Percentiles rank a stretch among this genome's conserved stretches.
phyloP scores from a whole-genome alignment of 352 stramenopile genomes.

The Pythium plurisporium region DNA sequence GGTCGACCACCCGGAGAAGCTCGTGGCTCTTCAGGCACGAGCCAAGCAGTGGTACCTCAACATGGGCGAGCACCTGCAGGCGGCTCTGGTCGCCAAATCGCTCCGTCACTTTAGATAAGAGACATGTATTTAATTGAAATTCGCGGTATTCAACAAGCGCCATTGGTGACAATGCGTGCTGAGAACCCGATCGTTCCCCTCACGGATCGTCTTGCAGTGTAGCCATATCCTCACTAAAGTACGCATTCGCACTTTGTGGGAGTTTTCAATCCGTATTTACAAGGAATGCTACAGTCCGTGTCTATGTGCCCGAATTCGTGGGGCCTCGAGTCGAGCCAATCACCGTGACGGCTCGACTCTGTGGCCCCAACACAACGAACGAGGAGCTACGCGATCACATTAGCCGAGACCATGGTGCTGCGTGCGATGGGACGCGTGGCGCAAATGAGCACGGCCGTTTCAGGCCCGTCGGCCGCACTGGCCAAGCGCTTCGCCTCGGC shows the following conservation, averaged over 20 bases:
- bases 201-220: no score
- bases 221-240: slow-evolving; percentile 15
- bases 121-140: no score
- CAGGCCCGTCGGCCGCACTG: slow-evolving; percentile 9
- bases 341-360: slow-evolving; percentile 10
- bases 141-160: no score
- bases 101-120: slow-evolving; percentile 2
- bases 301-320: slow-evolving; percentile 9
- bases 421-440: slow-evolving; percentile 16
- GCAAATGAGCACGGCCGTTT: slow-evolving; percentile 10
- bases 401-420: slow-evolving; percentile 17
- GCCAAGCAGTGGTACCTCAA: slow-evolving; percentile 34
- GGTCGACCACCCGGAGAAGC: slow-evolving; percentile 23
- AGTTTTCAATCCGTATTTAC: not conserved
- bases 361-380: slow-evolving; percentile 1
- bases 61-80: slow-evolving; percentile 42
- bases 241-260: slow-evolving; percentile 1
- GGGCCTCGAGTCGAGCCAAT: slow-evolving; percentile 8
- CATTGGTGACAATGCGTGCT: no score
- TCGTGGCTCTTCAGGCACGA: slow-evolving; percentile 30
- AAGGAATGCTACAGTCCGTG: not conserved
- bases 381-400: not conserved
- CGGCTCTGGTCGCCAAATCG: slow-evolving; percentile 15
- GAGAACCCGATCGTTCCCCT: no score
- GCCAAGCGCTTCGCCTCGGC: slow-evolving; percentile 23